A percentile compares a stretch with the other conserved stretches of the same genome.
Conservation (phyloP, 1,284 basidiomycete genomes). For the Psilocybe mexicana region DNA sequence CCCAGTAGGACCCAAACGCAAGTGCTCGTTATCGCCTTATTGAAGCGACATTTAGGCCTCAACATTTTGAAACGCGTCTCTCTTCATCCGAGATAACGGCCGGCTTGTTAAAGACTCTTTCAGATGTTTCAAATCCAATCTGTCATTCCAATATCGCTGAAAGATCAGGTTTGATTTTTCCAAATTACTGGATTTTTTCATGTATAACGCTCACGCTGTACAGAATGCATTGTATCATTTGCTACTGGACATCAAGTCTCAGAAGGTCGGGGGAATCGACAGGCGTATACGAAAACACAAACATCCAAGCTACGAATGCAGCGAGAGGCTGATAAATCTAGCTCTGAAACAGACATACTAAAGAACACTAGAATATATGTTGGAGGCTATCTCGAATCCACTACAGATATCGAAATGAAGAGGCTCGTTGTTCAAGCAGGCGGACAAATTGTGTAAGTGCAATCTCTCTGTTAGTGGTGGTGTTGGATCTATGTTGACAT, state of each 20-base stretch:
- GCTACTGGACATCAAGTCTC: constrained; percentile 69
- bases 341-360: constrained; percentile 36
- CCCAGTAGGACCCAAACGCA: neutral
- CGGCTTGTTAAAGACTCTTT: constrained; percentile 56
- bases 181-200: neutral
- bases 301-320: constrained; percentile 54
- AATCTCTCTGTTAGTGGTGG: neutral
- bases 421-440: constrained; percentile 57
- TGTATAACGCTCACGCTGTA: neutral
- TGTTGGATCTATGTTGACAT: neutral
- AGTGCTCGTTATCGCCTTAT: neutral
- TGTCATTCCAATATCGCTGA: constrained; percentile 65
- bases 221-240: constrained; percentile 60
- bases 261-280: constrained; percentile 46
- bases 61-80: constrained; percentile 10
- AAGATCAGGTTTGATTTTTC: constrained; percentile 50
- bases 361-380: constrained; percentile 56
- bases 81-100: constrained; percentile 51
- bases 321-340: constrained; percentile 25
- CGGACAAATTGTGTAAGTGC: constrained; percentile 51
- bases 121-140: constrained; percentile 66
- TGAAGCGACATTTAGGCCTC: neutral
- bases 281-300: constrained; percentile 45
- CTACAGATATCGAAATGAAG: constrained; percentile 77
- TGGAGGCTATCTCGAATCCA: constrained; percentile 63